These are phyloP conservation scores for Glycyrrhiza uralensis DNA, from an alignment of 306 rosid species.

Conservation along the genomic window DNA sequence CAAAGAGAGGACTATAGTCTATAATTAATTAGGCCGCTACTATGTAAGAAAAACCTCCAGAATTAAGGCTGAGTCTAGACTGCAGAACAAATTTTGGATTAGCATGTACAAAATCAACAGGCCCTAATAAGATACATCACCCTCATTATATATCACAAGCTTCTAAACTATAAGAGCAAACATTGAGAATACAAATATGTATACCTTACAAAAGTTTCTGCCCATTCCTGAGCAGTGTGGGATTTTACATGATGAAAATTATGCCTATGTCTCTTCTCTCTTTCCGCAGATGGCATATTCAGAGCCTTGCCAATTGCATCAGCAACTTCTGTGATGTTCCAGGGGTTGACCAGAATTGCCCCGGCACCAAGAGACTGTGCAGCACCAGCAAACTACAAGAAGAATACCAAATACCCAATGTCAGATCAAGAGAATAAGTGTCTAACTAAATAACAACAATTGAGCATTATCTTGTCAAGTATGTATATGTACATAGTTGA, in stretches of 20 bases:
- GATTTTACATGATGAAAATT: conserved; percentile 71
- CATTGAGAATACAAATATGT: not conserved
- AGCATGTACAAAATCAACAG: conserved; percentile 2
- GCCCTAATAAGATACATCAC: not conserved
- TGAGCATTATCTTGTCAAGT: not conserved
- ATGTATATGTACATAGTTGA: not conserved
- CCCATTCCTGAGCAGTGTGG: conserved; percentile 99
- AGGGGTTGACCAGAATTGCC: conserved; percentile 90
- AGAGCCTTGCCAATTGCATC: conserved; percentile 67
- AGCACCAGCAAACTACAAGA: conserved; percentile 93
- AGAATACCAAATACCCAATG: conserved; percentile 21
- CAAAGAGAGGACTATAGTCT: not conserved
- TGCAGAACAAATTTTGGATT: not conserved
- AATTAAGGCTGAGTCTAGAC: not conserved
- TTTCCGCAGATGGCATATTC: conserved; percentile 62
- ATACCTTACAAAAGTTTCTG: conserved; percentile 93
- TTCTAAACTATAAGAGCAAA: not conserved
- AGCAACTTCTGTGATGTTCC: conserved; percentile 91
- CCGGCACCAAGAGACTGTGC: conserved; percentile 99
- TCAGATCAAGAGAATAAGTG: conserved; percentile 15
- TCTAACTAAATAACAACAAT: not conserved
- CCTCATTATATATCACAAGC: not conserved
- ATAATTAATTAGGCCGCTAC: not conserved
- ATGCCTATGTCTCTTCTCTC: conserved; percentile 83
- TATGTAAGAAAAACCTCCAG: not conserved